A percentile compares a stretch with the other conserved stretches of the same genome.
Evolutionary conservation across 73 alveolate genomes (phyloP).

Genomic region (Uronychia setigera): DNA sequence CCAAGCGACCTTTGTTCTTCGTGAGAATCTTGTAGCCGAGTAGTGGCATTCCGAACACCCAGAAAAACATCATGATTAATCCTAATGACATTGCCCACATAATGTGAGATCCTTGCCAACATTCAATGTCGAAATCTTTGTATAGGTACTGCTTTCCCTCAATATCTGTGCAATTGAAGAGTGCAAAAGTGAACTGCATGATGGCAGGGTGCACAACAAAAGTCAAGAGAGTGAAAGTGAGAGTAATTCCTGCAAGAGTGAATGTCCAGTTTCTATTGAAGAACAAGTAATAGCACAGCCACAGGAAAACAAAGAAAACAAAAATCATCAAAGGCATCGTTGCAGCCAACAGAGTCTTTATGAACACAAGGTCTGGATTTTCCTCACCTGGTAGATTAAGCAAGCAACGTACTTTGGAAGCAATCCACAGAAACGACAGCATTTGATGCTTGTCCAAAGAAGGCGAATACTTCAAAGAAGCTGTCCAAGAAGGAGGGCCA

Average conservation of each 20-base stretch:
- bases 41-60: conserved; percentile 57
- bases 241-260: conserved; percentile 4
- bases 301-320: neutral
- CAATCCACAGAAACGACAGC: conserved; percentile 63
- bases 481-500: conserved; percentile 48
- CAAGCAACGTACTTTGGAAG: neutral
- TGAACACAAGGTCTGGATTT: neutral
- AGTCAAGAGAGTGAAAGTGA: conserved; percentile 27
- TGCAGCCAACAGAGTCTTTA: conserved; percentile 9
- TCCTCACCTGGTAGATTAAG: neutral
- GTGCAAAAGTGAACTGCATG: conserved; percentile 24
- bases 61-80: conserved; percentile 32
- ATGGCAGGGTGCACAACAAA: conserved; percentile 52
- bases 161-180: conserved; percentile 44
- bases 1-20: conserved; percentile 7
- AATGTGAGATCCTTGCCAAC: conserved; percentile 41
- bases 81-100: conserved; percentile 33
- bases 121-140: conserved; percentile 39
- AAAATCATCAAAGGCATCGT: conserved; percentile 1
- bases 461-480: conserved; percentile 23
- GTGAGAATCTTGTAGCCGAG: conserved; percentile 11
- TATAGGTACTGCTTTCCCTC: conserved; percentile 16
- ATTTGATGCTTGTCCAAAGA: conserved; percentile 40
- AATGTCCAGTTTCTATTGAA: conserved; percentile 9
- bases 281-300: neutral